Evolutionary conservation across 148 eudicot species (phyloP).

Genomic region (Camellia japonica): DNA sequence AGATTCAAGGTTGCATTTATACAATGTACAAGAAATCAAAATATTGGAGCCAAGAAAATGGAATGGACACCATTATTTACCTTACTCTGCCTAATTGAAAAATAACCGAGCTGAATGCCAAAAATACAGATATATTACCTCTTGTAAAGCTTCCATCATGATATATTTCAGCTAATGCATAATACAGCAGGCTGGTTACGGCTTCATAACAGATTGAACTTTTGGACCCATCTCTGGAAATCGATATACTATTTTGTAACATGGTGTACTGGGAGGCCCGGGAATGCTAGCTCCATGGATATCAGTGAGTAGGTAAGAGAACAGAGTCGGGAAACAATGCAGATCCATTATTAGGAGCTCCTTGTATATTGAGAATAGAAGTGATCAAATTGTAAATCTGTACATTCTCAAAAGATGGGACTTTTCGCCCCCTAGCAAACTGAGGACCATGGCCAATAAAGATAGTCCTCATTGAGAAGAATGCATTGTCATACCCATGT

Average conservation of each 20-base stretch:
- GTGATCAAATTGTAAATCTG: constrained; percentile 79
- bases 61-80: not conserved
- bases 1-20: not conserved
- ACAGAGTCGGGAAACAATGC: constrained; percentile 47
- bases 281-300: not conserved
- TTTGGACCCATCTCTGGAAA: not conserved
- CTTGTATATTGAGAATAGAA: constrained; percentile 56
- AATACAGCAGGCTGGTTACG: not conserved
- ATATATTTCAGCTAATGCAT: not conserved
- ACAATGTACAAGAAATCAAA: not conserved
- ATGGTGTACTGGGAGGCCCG: no score
- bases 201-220: not conserved
- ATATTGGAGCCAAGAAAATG: not conserved
- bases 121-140: constrained; percentile 2
- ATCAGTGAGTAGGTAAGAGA: constrained; percentile 48
- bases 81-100: not conserved
- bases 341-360: constrained; percentile 78
- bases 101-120: not conserved
- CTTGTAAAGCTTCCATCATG: not conserved
- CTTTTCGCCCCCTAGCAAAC: constrained; percentile 61
- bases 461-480: constrained; percentile 92
- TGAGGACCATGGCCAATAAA: constrained; percentile 79
- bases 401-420: constrained; percentile 86
- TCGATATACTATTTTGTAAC: no score
- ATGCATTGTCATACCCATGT: constrained; percentile 84